Evolutionary conservation across 2,329 filamentous ascomycete species (phyloP).

Genomic region (Epicoccum nigrum): DNA sequence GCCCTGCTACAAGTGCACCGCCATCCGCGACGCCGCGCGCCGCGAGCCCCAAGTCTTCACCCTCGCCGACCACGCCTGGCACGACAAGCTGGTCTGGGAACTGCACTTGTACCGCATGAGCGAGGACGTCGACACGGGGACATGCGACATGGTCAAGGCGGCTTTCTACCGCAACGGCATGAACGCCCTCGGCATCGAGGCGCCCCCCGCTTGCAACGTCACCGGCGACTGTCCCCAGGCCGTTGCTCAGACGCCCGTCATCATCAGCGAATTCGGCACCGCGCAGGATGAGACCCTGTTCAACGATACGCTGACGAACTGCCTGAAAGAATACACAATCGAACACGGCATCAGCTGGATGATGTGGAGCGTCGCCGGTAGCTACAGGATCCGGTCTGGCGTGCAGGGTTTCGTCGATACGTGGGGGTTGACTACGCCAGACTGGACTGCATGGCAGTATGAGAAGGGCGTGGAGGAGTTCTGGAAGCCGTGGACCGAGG

Average conservation of each 20-base stretch:
- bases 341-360: constrained; percentile 57
- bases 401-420: constrained; percentile 55
- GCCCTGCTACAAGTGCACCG: constrained; percentile 50
- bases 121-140: constrained; percentile 51
- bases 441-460: constrained; percentile 57
- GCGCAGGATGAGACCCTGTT: constrained; percentile 50
- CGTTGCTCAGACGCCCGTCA: constrained; percentile 45
- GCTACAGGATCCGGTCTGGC: constrained; percentile 55
- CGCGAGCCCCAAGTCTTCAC: constrained; percentile 56
- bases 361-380: constrained; percentile 58
- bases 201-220: constrained; percentile 44
- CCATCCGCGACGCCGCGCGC: constrained; percentile 51
- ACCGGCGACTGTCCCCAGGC: constrained; percentile 44
- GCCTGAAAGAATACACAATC: constrained; percentile 54
- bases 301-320: constrained; percentile 55
- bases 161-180: constrained; percentile 58
- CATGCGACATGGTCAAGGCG: constrained; percentile 56
- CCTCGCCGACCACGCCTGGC: constrained; percentile 54
- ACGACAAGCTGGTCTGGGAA: constrained; percentile 66
- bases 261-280: constrained; percentile 47
- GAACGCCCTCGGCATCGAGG: constrained; percentile 52
- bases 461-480: constrained; percentile 54
- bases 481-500: constrained; percentile 59
- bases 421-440: constrained; percentile 56
- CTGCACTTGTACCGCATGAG: constrained; percentile 61